phyloP scores from a whole-genome alignment of 2,329 filamentous ascomycete species.

The Escovopsis weberi region DNA sequence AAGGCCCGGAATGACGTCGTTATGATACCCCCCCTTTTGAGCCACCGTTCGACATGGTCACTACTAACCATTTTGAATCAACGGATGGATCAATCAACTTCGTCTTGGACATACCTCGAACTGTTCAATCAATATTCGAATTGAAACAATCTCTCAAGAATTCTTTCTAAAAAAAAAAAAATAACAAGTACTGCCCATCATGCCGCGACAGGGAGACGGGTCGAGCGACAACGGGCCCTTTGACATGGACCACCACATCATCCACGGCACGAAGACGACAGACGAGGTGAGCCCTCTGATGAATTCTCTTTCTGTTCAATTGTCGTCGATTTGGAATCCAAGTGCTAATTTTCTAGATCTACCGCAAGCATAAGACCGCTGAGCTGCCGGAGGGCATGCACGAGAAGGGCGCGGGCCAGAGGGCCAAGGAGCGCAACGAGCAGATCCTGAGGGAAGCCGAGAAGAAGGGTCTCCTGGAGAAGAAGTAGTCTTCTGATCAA shows the following conservation, averaged over 20 bases:
- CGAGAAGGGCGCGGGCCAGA: conserved; percentile 26
- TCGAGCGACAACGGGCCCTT: conserved; percentile 31
- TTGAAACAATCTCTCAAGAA: no score
- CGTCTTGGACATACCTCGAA: no score
- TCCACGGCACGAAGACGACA: conserved; percentile 26
- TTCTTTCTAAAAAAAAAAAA: no score
- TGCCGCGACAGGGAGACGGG: conserved; percentile 37
- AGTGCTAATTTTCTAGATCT: neutral
- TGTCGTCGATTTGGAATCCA: no score
- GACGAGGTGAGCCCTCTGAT: conserved; percentile 18
- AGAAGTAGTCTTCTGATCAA: no score
- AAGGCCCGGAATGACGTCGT: neutral
- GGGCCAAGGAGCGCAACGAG: no score
- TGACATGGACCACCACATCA: conserved; percentile 25
- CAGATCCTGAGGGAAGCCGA: no score
- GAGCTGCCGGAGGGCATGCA: conserved; percentile 27
- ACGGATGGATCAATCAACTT: no score
- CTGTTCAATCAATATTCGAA: no score
- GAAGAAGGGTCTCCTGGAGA: no score
- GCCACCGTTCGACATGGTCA: no score
- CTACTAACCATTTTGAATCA: no score
- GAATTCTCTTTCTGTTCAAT: neutral
- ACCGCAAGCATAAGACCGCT: conserved; percentile 32
- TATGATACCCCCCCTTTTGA: neutral
- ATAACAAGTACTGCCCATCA: conserved; percentile 13